A percentile compares a stretch with the other conserved stretches of the same genome.
phyloP scores from a whole-genome alignment of 306 rosid species.

The Acacia confusa region DNA sequence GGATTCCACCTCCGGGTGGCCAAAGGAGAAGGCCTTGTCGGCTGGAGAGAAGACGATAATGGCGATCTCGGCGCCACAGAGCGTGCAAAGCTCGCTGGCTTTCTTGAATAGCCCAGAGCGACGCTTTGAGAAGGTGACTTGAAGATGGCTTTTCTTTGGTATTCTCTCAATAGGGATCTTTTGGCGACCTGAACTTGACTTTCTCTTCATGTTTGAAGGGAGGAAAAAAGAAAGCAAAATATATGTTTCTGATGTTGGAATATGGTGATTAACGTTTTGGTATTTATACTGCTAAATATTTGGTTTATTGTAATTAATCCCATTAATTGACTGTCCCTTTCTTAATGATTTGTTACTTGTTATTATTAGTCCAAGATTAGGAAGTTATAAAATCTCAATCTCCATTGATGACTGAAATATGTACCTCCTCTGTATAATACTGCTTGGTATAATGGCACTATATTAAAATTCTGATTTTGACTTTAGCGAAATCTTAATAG shows the following conservation, averaged over 20 bases:
- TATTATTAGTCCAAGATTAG: constrained; percentile 33
- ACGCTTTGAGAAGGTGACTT: constrained; percentile 72
- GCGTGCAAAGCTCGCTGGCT: constrained; percentile 72
- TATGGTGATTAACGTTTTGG: constrained; percentile 17
- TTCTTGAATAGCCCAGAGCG: constrained; percentile 72
- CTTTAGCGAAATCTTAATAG: neutral
- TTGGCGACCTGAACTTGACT: constrained; percentile 52
- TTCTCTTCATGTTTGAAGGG: constrained; percentile 39
- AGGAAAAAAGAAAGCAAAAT: neutral
- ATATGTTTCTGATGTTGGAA: constrained; percentile 6
- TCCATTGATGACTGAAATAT: constrained; percentile 27
- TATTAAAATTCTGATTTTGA: constrained; percentile 26
- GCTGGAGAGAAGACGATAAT: constrained; percentile 70
- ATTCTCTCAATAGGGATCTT: constrained; percentile 64
- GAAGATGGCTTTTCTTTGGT: constrained; percentile 53
- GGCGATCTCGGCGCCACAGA: constrained; percentile 63
- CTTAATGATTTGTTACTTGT: constrained; percentile 42
- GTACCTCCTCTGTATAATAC: neutral
- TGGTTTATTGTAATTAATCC: constrained; percentile 5
- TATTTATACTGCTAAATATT: constrained; percentile 43
- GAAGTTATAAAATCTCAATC: constrained; percentile 43
- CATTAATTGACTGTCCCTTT: constrained; percentile 30
- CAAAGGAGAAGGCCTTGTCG: constrained; percentile 63
- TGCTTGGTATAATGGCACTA: neutral
- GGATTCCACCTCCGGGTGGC: constrained; percentile 62